A percentile compares a stretch with the other conserved stretches of the same genome.
Evolutionary conservation across 139 green algal genomes (phyloP).

Genomic region (Haematococcus lacustris): DNA sequence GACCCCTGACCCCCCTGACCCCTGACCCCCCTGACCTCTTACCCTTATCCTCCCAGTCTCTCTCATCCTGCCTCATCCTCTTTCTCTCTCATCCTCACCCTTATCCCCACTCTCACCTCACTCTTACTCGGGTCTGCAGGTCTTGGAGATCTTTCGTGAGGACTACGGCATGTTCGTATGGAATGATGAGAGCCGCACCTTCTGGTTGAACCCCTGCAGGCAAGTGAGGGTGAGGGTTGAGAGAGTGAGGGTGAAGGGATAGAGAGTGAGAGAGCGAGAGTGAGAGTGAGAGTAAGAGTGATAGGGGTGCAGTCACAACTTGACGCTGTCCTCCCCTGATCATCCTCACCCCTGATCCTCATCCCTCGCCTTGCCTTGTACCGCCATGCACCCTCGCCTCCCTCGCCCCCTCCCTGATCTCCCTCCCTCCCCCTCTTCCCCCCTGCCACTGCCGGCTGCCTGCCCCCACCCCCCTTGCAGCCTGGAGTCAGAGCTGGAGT

Average conservation of each 20-base stretch:
- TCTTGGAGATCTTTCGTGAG: slow-evolving; percentile 38
- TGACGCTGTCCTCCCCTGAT: background rate
- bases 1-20: too few relatives aligned
- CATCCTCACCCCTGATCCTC: background rate
- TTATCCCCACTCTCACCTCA: too few relatives aligned
- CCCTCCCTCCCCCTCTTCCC: background rate
- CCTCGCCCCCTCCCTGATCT: background rate
- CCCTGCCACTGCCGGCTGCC: background rate
- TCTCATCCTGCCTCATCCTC: too few relatives aligned
- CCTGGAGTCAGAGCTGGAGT: slow-evolving; percentile 6
- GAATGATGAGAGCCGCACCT: slow-evolving; percentile 47
- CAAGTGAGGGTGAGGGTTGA: too few relatives aligned
- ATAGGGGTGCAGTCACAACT: background rate
- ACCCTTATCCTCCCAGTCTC: background rate
- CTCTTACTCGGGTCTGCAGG: too few relatives aligned
- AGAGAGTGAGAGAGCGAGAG: slow-evolving; percentile 23
- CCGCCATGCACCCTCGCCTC: background rate
- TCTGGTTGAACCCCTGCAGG: slow-evolving; percentile 59
- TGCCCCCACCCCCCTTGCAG: background rate
- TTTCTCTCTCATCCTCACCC: too few relatives aligned
- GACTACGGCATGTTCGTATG: slow-evolving; percentile 83
- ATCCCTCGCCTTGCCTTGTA: background rate
- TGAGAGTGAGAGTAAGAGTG: slow-evolving; percentile 26
- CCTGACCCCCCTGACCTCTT: too few relatives aligned
- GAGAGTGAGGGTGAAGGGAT: background rate